Evolutionary conservation across 331 rosid genomes (phyloP).

Genomic region (Arachis monticola): DNA sequence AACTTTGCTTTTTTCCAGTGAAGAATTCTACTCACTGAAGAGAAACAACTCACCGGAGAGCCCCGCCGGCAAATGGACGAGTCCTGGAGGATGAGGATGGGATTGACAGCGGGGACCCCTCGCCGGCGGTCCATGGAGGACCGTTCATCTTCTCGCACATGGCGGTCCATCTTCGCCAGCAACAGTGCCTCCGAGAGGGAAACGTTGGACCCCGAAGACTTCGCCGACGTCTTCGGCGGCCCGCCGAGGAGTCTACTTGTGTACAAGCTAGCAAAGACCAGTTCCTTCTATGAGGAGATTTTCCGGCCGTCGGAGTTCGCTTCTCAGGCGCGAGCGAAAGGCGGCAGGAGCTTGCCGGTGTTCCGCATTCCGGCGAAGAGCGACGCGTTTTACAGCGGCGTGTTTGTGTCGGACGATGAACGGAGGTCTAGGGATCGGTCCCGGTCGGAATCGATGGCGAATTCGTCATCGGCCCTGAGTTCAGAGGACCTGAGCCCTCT

Average conservation of each 20-base stretch:
- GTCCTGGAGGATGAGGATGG: slow-evolving; percentile 87
- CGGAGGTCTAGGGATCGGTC: slow-evolving; percentile 72
- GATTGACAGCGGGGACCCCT: slow-evolving; percentile 52
- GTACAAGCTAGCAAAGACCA: slow-evolving; percentile 53
- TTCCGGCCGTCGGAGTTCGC: slow-evolving; percentile 55
- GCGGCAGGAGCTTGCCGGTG: slow-evolving; percentile 60
- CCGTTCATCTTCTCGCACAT: slow-evolving; percentile 39
- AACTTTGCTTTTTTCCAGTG: slow-evolving; percentile 37
- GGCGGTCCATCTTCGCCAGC: slow-evolving; percentile 46
- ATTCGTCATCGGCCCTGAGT: slow-evolving; percentile 81
- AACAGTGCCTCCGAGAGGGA: slow-evolving; percentile 22
- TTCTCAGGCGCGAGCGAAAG: slow-evolving; percentile 35
- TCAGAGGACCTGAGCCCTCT: slow-evolving; percentile 91
- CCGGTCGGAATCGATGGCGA: slow-evolving; percentile 57
- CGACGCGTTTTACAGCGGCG: slow-evolving; percentile 58
- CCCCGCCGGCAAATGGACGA: slow-evolving; percentile 67
- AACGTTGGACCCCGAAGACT: slow-evolving; percentile 60
- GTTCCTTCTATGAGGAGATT: slow-evolving; percentile 68
- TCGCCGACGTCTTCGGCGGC: slow-evolving; percentile 91
- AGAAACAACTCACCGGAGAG: slow-evolving; percentile 30
- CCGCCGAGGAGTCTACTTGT: slow-evolving; percentile 77
- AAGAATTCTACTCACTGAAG: slow-evolving; percentile 19
- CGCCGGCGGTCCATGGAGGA: slow-evolving; percentile 74
- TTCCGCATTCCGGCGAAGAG: slow-evolving; percentile 64
- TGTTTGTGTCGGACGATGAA: slow-evolving; percentile 72